Evolutionary conservation across 2,329 filamentous ascomycete species (phyloP), one percentile per base, ranked within the genome.

Genomic region (Alternaria panax): DNA sequence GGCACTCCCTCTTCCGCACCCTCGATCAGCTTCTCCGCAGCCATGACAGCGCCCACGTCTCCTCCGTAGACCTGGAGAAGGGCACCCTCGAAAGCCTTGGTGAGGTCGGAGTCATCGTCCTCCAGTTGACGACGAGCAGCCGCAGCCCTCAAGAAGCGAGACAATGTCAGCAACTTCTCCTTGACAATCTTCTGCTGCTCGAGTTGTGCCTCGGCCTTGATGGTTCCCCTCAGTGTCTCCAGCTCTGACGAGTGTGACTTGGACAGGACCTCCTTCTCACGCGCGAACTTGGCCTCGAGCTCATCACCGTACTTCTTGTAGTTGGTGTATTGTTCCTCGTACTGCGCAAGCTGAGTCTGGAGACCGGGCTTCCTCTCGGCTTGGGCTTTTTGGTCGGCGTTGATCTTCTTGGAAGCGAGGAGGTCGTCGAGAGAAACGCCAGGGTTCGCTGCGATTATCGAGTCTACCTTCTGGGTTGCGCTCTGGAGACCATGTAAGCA

Each of bases 91-190:
- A 95, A 88, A 34, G 91, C 92, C 78, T 88, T 88, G 78, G 89
- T 92, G 81, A 94, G 90, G 57, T 93, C 90, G 5, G 86, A 84
- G 68, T 90, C 85, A 64, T 91, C 84, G 60, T 88, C 90, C 73
- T 92, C 89, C 20, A 87, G 84, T 69, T 91, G 86, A 66, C 92
- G 88, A 76, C 86, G 85, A 69, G 91, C 88, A 58, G 92, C 92
- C 60, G 92, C 92, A 36, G 93, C 85, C 66, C 90, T 88, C 65
- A 95, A 82, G 82, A 95, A 96, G 75, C 92, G 90, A 5, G 91
- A 92, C 64, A 95, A 81, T 25, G 87, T 83, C 47, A 93, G 81
- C 40, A 95, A 82, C 74, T 87, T 88, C 67, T 87, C 84, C 68
- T 87, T 82, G 60, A 86, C 77, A 36, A 80, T 78, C 64, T 82